Evolutionary conservation across 768 basidiomycete genomes (phyloP).

Genomic region (Kwoniella sp.): DNA sequence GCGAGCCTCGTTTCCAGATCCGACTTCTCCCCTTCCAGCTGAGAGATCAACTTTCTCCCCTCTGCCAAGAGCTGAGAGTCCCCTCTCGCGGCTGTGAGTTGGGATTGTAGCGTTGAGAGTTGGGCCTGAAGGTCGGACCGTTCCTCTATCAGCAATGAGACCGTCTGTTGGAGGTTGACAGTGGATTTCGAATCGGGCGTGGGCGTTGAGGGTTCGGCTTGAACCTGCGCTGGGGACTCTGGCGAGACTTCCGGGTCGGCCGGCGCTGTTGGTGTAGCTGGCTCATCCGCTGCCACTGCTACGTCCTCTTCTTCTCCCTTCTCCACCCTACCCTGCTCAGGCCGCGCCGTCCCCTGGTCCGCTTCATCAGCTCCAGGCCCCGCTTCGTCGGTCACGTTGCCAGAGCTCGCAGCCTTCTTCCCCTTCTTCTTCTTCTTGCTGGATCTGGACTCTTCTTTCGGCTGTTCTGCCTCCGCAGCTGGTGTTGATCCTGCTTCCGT

Average conservation of each 20-base stretch:
- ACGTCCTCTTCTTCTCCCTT: neutral
- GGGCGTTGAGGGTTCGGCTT: neutral
- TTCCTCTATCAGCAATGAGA: conserved; percentile 36
- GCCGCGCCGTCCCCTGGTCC: no score
- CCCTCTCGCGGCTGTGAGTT: conserved; percentile 18
- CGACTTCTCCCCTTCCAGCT: conserved; percentile 32
- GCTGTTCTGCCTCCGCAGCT: no score
- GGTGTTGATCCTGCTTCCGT: no score
- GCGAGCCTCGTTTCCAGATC: conserved; percentile 15
- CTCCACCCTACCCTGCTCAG: no score
- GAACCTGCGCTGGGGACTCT: no score
- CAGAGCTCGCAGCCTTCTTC: no score
- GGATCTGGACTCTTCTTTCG: conserved; percentile 1
- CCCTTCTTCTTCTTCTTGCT: conserved; percentile 9
- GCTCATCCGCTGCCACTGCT: neutral
- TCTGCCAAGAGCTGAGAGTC: conserved; percentile 32
- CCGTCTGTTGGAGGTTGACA: conserved; percentile 36
- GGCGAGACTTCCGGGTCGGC: neutral
- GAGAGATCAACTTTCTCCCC: conserved; percentile 27
- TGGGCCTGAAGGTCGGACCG: conserved; percentile 34
- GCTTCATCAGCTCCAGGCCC: no score
- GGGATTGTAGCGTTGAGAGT: conserved; percentile 16
- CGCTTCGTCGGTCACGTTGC: no score
- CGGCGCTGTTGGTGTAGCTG: neutral
- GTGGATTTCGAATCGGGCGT: conserved; percentile 13